phyloP scores from a whole-genome alignment of 352 stramenopile species.

The Peronosclerospora sorghi region DNA sequence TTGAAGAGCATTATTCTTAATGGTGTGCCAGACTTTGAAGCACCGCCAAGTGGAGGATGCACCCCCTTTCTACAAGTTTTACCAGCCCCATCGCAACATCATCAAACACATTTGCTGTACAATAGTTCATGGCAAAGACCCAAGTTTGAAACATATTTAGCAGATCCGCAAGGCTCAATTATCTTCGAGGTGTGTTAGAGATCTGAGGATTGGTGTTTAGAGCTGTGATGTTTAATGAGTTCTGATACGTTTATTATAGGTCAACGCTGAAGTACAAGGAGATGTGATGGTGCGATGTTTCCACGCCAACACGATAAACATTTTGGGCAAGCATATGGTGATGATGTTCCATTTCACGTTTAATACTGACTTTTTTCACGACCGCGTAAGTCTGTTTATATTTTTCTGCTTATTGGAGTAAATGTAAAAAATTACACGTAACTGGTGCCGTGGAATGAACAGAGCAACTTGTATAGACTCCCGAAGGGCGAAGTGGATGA shows the following conservation, averaged over 20 bases:
- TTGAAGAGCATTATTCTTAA: conserved; percentile 50
- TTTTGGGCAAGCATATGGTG: conserved; percentile 68
- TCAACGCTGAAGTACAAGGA: conserved; percentile 60
- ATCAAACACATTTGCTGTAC: conserved; percentile 45
- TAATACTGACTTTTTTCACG: conserved; percentile 73
- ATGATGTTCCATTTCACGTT: conserved; percentile 84
- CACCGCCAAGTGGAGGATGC: conserved; percentile 38
- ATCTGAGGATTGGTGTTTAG: not conserved
- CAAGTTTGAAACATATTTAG: conserved; percentile 49
- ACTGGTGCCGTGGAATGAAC: not conserved
- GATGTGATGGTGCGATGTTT: conserved; percentile 65
- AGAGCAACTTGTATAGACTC: conserved; percentile 39
- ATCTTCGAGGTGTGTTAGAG: conserved; percentile 35
- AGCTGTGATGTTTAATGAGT: not conserved
- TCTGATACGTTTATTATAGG: conserved; percentile 15
- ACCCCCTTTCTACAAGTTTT: conserved; percentile 58
- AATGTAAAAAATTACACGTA: too few species aligned
- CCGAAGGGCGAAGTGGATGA: conserved; percentile 55
- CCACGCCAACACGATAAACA: conserved; percentile 57
- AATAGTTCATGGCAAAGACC: conserved; percentile 62
- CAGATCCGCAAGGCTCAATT: conserved; percentile 38
- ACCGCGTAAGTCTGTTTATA: conserved; percentile 30
- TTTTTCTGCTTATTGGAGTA: too few species aligned
- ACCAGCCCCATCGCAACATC: conserved; percentile 47
- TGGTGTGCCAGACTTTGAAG: conserved; percentile 70